Evolutionary conservation across 2,329 filamentous ascomycete species (phyloP).

Genomic region (Trichophaea hybrida): DNA sequence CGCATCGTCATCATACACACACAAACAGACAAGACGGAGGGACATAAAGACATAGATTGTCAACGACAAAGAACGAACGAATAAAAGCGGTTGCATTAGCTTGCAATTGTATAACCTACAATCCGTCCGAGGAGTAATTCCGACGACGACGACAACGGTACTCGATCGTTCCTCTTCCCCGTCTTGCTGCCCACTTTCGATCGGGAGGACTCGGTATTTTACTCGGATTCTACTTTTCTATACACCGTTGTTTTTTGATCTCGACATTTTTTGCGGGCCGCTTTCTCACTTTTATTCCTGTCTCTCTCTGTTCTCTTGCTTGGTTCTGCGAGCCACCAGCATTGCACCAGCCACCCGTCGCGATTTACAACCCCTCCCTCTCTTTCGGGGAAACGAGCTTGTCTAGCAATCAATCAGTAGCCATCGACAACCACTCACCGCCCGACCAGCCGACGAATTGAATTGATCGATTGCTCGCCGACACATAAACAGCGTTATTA

Average conservation of each 20-base stretch:
- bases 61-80: neutral
- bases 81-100: neutral
- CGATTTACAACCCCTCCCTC: neutral
- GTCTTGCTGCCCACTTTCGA: neutral
- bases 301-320: neutral
- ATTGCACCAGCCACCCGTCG: neutral
- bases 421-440: neutral
- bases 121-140: neutral
- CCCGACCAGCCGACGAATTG: neutral
- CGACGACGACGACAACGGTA: neutral
- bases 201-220: neutral
- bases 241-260: neutral
- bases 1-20: neutral
- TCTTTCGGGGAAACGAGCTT: neutral
- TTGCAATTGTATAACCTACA: neutral
- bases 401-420: neutral
- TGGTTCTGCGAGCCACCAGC: neutral
- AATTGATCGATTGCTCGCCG: neutral
- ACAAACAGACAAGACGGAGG: neutral
- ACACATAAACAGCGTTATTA: neutral
- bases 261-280: neutral
- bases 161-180: neutral
- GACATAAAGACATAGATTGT: neutral
- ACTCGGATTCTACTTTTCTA: neutral
- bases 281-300: neutral